Percentiles rank a stretch among this genome's conserved stretches.
Evolutionary conservation across 164 flowering plant genomes (phyloP).

Genomic region (Platanus orientalis): DNA sequence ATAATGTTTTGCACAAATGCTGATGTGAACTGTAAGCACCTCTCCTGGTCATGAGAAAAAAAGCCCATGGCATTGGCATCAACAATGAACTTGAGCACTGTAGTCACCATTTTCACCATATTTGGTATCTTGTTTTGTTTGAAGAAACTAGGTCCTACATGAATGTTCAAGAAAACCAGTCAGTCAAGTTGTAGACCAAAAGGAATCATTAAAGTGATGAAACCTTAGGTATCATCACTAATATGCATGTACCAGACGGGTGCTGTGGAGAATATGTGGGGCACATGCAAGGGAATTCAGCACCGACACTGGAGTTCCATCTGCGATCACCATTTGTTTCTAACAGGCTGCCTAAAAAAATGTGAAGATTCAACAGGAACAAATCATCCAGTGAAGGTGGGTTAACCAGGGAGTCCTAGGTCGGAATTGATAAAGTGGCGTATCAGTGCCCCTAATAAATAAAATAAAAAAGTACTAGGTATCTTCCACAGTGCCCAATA

Average conservation of each 20-base stretch:
- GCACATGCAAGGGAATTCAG: background rate
- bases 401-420: too few relatives aligned
- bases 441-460: too few relatives aligned
- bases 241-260: background rate
- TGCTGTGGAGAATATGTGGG: background rate
- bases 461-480: too few relatives aligned
- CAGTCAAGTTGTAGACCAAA: background rate
- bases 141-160: constrained; percentile 34
- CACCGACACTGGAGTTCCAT: background rate
- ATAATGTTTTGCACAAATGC: constrained; percentile 33
- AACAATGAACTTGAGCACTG: constrained; percentile 59
- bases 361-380: too few relatives aligned
- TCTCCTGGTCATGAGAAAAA: constrained; percentile 27
- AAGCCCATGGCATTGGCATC: constrained; percentile 46
- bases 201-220: too few relatives aligned
- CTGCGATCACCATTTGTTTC: background rate
- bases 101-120: constrained; percentile 54
- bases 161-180: constrained; percentile 3
- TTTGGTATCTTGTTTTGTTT: constrained; percentile 29
- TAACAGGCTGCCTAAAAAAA: background rate
- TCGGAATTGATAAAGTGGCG: too few relatives aligned
- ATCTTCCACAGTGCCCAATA: too few relatives aligned
- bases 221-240: too few relatives aligned
- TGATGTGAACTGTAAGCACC: constrained; percentile 47
- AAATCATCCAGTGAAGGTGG: too few relatives aligned